Evolutionary conservation across 306 rosid genomes (phyloP).

Genomic region (Styphnolobium japonicum): DNA sequence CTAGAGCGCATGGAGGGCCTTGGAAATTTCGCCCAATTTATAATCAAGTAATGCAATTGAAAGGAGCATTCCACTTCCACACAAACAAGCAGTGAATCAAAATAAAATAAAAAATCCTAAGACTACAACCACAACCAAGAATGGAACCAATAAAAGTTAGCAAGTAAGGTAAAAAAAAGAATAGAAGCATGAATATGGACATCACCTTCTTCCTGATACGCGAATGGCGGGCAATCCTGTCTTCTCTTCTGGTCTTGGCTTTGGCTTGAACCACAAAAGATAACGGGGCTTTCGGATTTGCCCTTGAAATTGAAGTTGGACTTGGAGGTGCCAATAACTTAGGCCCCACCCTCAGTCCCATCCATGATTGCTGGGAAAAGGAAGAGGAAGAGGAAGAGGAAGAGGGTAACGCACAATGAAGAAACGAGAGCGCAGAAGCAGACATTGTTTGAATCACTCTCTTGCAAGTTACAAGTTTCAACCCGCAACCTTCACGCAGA

Average conservation of each 20-base stretch:
- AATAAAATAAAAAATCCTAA: too few relatives aligned
- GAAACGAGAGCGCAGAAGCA: conserved; percentile 40
- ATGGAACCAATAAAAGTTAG: not conserved
- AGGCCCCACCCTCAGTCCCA: too few relatives aligned
- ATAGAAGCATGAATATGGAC: too few relatives aligned
- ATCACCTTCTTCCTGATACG: conserved; percentile 49
- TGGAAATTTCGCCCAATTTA: not conserved
- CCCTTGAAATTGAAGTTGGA: not conserved
- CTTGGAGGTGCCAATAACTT: not conserved
- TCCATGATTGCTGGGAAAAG: too few relatives aligned
- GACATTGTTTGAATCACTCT: conserved; percentile 25
- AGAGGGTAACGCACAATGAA: conserved; percentile 37
- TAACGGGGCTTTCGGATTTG: conserved; percentile 11
- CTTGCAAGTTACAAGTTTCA: not conserved
- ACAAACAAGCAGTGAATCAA: not conserved
- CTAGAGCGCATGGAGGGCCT: not conserved
- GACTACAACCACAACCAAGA: too few relatives aligned
- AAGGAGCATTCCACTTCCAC: not conserved
- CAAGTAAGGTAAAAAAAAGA: not conserved
- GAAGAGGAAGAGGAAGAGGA: too few relatives aligned
- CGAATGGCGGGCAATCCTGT: conserved; percentile 68
- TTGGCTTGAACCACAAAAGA: conserved; percentile 55
- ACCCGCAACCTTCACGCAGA: too few relatives aligned
- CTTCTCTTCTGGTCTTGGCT: conserved; percentile 49
- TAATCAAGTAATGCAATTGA: not conserved